These are phyloP conservation scores for Avicennia marina DNA, from an alignment of 257 asterid species.

Conservation along the genomic window DNA sequence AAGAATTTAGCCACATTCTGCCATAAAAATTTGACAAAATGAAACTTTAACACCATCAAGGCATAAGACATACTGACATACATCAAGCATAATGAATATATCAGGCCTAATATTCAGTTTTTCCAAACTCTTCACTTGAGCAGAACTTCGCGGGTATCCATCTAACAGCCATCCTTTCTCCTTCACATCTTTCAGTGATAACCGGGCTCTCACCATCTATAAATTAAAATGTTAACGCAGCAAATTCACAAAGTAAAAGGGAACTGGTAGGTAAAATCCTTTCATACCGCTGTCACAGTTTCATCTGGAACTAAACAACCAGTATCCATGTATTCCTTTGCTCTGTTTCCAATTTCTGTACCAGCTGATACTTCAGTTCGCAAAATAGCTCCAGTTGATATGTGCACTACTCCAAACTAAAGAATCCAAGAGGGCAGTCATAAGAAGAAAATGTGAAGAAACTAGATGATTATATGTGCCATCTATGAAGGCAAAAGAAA, in stretches of 20 bases:
- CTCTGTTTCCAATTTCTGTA: constrained; percentile 76
- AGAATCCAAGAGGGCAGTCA: constrained; percentile 25
- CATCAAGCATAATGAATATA: constrained; percentile 74
- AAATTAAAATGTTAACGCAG: constrained; percentile 21
- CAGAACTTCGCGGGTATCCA: constrained; percentile 81
- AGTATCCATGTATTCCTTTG: constrained; percentile 85
- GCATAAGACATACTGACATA: constrained; percentile 31
- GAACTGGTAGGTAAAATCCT: background rate
- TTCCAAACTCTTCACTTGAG: constrained; percentile 88
- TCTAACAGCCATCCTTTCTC: constrained; percentile 97
- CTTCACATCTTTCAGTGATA: constrained; percentile 71
- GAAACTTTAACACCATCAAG: constrained; percentile 1
- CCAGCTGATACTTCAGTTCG: constrained; percentile 91
- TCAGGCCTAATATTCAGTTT: constrained; percentile 75
- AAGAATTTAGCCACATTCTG: no score
- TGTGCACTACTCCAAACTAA: constrained; percentile 90
- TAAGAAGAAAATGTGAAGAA: background rate
- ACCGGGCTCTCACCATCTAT: constrained; percentile 82
- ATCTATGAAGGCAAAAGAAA: background rate
- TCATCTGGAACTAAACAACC: constrained; percentile 90
- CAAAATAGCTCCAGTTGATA: constrained; percentile 92
- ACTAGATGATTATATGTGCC: no score
- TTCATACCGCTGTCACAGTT: constrained; percentile 78
- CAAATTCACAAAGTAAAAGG: constrained; percentile 14
- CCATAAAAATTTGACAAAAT: constrained; percentile 8